Evolutionary conservation across 352 stramenopile species (phyloP), one percentile per base, ranked within the genome.

Genomic region (Pseudoperonospora humuli): DNA sequence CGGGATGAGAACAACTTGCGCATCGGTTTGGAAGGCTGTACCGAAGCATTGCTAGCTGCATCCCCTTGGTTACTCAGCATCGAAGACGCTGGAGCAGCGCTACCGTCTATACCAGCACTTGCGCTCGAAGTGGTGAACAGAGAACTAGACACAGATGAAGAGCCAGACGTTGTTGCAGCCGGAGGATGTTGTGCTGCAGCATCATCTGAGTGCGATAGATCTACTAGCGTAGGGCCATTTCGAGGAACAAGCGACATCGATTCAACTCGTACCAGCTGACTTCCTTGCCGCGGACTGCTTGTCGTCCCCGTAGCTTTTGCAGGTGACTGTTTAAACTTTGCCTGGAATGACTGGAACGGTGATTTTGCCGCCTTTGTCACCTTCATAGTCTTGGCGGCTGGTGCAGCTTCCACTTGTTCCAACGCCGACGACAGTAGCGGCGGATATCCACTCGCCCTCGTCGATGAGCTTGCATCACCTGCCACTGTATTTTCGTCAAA

Each of bases 321-420:
- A 28, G 58, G 48, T 1, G 54, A 67, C 27, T 53, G 42, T 17
- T 46, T 67, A 21, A 84, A 62, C 47, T 90, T 90, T 36, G 69
- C 77, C 44, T 87, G 77, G 45, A 90, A 85, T 15, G 77, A 90
- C 50, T 84, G 70, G 50, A 87, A 90, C 7, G 77, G 77, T 2
- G 77, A 87, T 43, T 86, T 87, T 2, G 72, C 50, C 1, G 64
- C 45, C n/a, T 19, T 48, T 25, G 51, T 39, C 27, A 46, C 36
- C 28, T 54, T 60, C 11, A 24, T 25, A 7, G 57, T 21, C 29
- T 59, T 64, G 0, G 50, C 37, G 20, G 57, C 26, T 42, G 57
- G 56, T 27, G 47, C 67, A 7, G 60, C 33, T 26, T 83, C 67
- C 26, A 74, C 59, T 19, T 78, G 70, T 7, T 78, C 67, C 26